Evolutionary conservation across 306 rosid species (phyloP).

Genomic region (Cicer bijugum): DNA sequence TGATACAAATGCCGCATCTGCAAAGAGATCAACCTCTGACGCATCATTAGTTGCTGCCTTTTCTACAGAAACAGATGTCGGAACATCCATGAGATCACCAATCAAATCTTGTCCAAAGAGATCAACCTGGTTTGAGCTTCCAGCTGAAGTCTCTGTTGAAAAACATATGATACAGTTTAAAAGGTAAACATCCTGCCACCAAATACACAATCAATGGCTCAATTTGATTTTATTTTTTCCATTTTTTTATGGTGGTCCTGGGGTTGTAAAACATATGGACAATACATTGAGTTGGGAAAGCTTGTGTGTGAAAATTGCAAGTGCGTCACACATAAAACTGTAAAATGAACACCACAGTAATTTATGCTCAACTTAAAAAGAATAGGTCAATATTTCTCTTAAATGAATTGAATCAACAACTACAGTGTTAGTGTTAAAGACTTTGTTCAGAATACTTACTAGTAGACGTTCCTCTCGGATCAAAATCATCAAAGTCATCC

Average conservation of each 20-base stretch:
- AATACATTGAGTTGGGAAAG: conserved; percentile 24
- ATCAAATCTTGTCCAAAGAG: conserved; percentile 80
- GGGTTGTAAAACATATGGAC: background rate
- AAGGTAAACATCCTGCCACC: conserved; percentile 10
- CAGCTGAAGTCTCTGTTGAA: conserved; percentile 68
- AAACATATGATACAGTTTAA: conserved; percentile 36
- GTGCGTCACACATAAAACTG: conserved; percentile 26
- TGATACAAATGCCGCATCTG: conserved; percentile 87
- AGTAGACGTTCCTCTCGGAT: conserved; percentile 89
- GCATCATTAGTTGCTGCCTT: conserved; percentile 54
- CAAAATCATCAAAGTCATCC: conserved; percentile 88
- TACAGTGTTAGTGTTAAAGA: conserved; percentile 13
- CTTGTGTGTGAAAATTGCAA: conserved; percentile 36
- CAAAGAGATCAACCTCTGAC: conserved; percentile 90
- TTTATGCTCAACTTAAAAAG: conserved; percentile 29
- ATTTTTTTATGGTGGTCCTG: background rate
- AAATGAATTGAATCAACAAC: conserved; percentile 34
- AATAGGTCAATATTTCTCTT: conserved; percentile 33
- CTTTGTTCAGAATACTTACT: conserved; percentile 60
- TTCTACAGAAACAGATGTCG: conserved; percentile 67
- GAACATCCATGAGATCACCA: conserved; percentile 90
- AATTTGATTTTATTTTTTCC: background rate
- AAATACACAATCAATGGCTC: background rate
- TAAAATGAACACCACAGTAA: conserved; percentile 31
- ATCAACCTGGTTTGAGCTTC: conserved; percentile 77